Evolutionary conservation across 768 basidiomycete genomes (phyloP).

Genomic region (Serendipita sp.): DNA sequence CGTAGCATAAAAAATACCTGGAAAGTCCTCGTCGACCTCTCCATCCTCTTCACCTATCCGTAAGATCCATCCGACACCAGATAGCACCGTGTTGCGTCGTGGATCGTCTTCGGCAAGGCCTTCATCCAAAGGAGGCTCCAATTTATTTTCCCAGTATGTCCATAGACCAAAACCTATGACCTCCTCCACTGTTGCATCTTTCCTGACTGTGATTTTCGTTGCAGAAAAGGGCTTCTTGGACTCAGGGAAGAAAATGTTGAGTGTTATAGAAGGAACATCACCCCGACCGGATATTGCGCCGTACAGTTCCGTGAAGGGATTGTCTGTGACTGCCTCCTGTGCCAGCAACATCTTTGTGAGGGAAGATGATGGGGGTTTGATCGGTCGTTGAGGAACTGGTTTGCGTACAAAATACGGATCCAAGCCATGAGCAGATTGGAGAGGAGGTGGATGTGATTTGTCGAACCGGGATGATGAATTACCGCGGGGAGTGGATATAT

Average conservation of each 20-base stretch:
- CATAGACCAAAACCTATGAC: conserved; percentile 85
- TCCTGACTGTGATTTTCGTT: conserved; percentile 60
- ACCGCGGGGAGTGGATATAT: background rate
- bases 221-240: conserved; percentile 46
- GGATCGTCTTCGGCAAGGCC: conserved; percentile 45
- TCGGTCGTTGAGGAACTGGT: background rate
- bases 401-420: background rate
- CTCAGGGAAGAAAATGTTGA: conserved; percentile 76
- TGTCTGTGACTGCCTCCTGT: conserved; percentile 41
- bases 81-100: conserved; percentile 39
- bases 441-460: background rate
- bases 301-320: conserved; percentile 81
- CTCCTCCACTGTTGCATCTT: conserved; percentile 86
- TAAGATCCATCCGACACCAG: conserved; percentile 80
- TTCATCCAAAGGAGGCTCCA: conserved; percentile 62
- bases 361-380: conserved; percentile 28
- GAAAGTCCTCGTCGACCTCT: conserved; percentile 97
- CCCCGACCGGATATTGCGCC: conserved; percentile 69
- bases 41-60: conserved; percentile 93
- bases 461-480: background rate
- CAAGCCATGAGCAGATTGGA: background rate
- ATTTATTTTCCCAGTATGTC: conserved; percentile 83
- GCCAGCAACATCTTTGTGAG: conserved; percentile 62
- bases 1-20: conserved; percentile 42
- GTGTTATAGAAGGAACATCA: conserved; percentile 38